A percentile compares a stretch with the other conserved stretches of the same genome.
These are phyloP conservation scores for Metschnikowia reukaufii DNA, from an alignment of 805 yeast species.

Conservation along the genomic window DNA sequence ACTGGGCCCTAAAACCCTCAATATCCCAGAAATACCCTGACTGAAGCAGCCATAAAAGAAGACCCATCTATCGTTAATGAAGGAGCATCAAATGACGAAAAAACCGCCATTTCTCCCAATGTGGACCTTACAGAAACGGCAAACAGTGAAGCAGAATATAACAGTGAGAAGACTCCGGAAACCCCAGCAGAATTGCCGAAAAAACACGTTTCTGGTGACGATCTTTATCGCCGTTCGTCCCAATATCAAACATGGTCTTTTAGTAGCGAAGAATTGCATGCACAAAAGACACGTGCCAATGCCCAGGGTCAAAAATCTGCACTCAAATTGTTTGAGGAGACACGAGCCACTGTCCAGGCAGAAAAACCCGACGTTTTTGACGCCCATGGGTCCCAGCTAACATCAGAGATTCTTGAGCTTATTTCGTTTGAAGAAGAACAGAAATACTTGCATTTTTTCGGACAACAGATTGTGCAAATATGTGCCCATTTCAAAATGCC, in stretches of 20 bases:
- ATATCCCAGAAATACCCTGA: neutral
- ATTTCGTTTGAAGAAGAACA: constrained; percentile 71
- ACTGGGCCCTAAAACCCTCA: neutral
- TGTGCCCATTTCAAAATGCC: constrained; percentile 79
- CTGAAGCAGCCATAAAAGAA: neutral
- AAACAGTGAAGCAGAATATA: neutral
- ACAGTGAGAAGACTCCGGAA: neutral
- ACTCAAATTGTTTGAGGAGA: constrained; percentile 28
- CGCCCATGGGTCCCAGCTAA: constrained; percentile 29
- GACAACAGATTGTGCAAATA: constrained; percentile 67
- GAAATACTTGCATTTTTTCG: constrained; percentile 65
- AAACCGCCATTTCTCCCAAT: neutral
- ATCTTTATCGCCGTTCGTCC: constrained; percentile 80
- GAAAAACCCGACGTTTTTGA: constrained; percentile 33
- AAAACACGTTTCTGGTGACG: constrained; percentile 64
- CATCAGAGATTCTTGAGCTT: constrained; percentile 36
- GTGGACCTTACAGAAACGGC: neutral
- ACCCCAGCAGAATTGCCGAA: constrained; percentile 1
- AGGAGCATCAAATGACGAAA: neutral
- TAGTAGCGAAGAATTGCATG: constrained; percentile 54
- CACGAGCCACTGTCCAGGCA: constrained; percentile 17
- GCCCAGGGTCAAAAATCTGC: constrained; percentile 50
- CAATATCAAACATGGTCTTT: constrained; percentile 89
- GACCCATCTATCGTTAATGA: neutral
- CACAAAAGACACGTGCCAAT: constrained; percentile 51